These are phyloP conservation scores for Gracilaria gracilis DNA, from an alignment of 23 red algal genomes.

Conservation along the genomic window DNA sequence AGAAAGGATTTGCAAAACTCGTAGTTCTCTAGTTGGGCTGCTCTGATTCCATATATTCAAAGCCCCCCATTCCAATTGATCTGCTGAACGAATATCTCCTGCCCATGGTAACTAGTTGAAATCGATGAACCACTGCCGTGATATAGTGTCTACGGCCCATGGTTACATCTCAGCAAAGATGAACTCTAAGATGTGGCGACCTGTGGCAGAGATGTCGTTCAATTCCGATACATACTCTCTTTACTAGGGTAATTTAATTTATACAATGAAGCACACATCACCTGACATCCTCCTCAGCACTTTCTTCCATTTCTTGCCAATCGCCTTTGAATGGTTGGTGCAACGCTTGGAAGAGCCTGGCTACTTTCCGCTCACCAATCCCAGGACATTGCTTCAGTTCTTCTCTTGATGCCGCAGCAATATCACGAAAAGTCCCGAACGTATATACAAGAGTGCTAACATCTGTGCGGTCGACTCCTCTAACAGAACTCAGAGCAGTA, in stretches of 20 bases:
- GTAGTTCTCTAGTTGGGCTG: neutral
- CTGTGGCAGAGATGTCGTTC: too few relatives aligned
- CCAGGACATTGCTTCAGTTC: slow-evolving; percentile 71
- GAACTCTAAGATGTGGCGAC: neutral
- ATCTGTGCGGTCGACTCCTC: slow-evolving; percentile 87
- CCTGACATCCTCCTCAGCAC: slow-evolving; percentile 9
- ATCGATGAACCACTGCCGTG: neutral
- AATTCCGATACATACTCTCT: too few relatives aligned
- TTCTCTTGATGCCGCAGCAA: slow-evolving; percentile 46
- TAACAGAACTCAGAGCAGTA: slow-evolving; percentile 73
- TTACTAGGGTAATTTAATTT: neutral
- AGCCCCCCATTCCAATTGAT: too few relatives aligned
- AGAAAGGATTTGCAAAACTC: neutral
- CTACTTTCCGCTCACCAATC: slow-evolving; percentile 74
- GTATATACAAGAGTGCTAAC: slow-evolving; percentile 73
- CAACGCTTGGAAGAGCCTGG: slow-evolving; percentile 63
- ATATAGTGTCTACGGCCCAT: neutral
- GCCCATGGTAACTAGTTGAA: neutral
- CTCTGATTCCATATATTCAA: neutral
- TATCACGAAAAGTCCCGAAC: slow-evolving; percentile 72
- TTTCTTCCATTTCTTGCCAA: slow-evolving; percentile 45
- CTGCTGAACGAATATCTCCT: neutral
- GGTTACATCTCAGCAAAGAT: neutral
- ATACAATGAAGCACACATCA: neutral
- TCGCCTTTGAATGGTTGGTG: slow-evolving; percentile 69